phyloP scores from a whole-genome alignment of 306 rosid genomes.

The Crataegus laevigata region DNA sequence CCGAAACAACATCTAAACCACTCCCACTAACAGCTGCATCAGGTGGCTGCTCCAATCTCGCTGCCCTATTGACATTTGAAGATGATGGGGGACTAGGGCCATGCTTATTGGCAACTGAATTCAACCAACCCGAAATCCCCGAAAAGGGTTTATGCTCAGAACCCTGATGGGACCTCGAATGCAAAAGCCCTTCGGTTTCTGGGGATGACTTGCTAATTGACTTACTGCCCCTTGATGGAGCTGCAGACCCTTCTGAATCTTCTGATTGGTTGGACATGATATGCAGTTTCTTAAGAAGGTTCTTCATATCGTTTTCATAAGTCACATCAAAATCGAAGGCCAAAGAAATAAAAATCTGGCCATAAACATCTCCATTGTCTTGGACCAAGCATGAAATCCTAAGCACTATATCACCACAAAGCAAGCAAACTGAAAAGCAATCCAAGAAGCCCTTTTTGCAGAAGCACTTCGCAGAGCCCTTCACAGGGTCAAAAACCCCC shows the following conservation, averaged over 20 bases:
- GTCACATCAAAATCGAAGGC: constrained; percentile 25
- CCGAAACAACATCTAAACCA: constrained; percentile 50
- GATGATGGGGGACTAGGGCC: constrained; percentile 46
- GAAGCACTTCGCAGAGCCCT: constrained; percentile 7
- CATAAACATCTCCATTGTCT: constrained; percentile 63
- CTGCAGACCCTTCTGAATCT: constrained; percentile 47
- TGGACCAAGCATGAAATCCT: constrained; percentile 55
- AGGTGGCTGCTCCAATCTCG: constrained; percentile 46
- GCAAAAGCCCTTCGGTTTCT: constrained; percentile 47
- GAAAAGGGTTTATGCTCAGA: constrained; percentile 59
- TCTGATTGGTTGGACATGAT: constrained; percentile 63
- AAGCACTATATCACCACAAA: constrained; percentile 25
- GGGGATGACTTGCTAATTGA: constrained; percentile 41
- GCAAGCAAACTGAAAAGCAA: constrained; percentile 22
- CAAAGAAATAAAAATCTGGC: constrained; percentile 46
- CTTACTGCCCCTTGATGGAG: constrained; percentile 56
- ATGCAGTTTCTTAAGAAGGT: constrained; percentile 83
- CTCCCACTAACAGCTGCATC: constrained; percentile 42
- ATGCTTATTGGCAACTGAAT: constrained; percentile 56
- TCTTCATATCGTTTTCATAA: constrained; percentile 62
- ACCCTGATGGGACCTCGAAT: constrained; percentile 33
- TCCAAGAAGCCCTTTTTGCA: constrained; percentile 21
- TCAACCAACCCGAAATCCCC: constrained; percentile 70
- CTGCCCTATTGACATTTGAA: constrained; percentile 35
- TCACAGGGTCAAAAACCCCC: constrained; percentile 17